Conservation (phyloP, 1,139 yeast genomes). For the Candida sanyaensis region DNA sequence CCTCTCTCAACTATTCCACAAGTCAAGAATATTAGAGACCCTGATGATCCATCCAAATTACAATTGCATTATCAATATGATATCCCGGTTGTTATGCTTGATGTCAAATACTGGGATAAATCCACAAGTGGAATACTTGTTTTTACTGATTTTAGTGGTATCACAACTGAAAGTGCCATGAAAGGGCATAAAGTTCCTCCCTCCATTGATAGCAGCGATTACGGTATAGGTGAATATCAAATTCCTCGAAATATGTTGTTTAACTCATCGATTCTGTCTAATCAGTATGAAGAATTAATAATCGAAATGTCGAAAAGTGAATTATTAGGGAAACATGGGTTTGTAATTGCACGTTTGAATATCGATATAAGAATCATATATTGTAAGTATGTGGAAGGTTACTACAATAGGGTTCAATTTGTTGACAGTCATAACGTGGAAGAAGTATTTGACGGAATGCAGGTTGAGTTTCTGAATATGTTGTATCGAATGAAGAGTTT, state of each 20-base stretch:
- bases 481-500: slow-evolving; percentile 5
- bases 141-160: slow-evolving; percentile 8
- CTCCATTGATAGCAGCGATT: not conserved
- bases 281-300: slow-evolving; percentile 1
- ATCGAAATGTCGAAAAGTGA: not conserved
- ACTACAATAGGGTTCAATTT: not conserved
- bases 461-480: slow-evolving; percentile 8
- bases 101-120: not conserved
- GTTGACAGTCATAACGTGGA: slow-evolving; percentile 5
- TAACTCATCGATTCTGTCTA: not conserved
- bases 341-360: slow-evolving; percentile 8
- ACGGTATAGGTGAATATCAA: not conserved
- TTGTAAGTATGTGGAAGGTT: slow-evolving; percentile 10
- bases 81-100: slow-evolving; percentile 8
- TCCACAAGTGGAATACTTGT: slow-evolving; percentile 1
- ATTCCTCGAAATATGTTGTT: slow-evolving; percentile 1
- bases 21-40: not conserved
- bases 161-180: not conserved
- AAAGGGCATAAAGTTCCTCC: slow-evolving; percentile 1
- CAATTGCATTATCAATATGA: slow-evolving; percentile 4
- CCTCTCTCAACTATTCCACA: slow-evolving; percentile 4
- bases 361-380: slow-evolving; percentile 9
- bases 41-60: not conserved
- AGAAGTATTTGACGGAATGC: slow-evolving; percentile 7
- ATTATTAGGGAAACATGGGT: not conserved